phyloP scores from a whole-genome alignment of 768 basidiomycete species.

The Cystofilobasidium ferigula region DNA sequence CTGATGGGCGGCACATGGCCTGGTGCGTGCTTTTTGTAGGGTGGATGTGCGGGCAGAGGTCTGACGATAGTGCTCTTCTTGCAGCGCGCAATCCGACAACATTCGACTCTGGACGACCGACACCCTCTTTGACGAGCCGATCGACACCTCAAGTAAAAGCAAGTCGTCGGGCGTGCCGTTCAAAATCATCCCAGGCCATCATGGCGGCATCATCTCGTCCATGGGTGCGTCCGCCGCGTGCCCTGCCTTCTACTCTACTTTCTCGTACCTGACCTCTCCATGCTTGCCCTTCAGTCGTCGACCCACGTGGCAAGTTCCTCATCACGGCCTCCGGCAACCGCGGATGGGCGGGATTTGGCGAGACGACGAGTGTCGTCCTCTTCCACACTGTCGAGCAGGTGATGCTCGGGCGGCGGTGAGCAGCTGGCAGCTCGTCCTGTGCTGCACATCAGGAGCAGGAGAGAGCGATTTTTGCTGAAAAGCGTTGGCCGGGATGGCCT shows the following conservation, averaged over 20 bases:
- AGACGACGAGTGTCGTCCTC: conserved; percentile 63
- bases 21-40: conserved; percentile 48
- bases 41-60: not conserved
- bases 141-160: conserved; percentile 41
- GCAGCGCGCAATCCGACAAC: conserved; percentile 85
- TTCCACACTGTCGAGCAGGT: conserved; percentile 73
- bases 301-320: conserved; percentile 70
- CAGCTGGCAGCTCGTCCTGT: not conserved
- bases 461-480: no score
- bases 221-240: conserved; percentile 55
- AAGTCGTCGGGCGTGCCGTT: conserved; percentile 57
- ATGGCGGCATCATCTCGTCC: conserved; percentile 84
- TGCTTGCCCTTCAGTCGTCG: conserved; percentile 54
- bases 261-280: not conserved
- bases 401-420: not conserved
- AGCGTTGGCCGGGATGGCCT: no score
- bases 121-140: conserved; percentile 53
- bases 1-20: conserved; percentile 81
- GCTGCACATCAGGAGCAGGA: no score
- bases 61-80: not conserved
- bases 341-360: conserved; percentile 81
- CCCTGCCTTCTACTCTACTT: not conserved
- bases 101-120: conserved; percentile 85
- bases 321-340: conserved; percentile 87
- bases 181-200: conserved; percentile 91